Evolutionary conservation across 495 filamentous ascomycete genomes (phyloP).

Genomic region (Polyplosphaeria fusca): DNA sequence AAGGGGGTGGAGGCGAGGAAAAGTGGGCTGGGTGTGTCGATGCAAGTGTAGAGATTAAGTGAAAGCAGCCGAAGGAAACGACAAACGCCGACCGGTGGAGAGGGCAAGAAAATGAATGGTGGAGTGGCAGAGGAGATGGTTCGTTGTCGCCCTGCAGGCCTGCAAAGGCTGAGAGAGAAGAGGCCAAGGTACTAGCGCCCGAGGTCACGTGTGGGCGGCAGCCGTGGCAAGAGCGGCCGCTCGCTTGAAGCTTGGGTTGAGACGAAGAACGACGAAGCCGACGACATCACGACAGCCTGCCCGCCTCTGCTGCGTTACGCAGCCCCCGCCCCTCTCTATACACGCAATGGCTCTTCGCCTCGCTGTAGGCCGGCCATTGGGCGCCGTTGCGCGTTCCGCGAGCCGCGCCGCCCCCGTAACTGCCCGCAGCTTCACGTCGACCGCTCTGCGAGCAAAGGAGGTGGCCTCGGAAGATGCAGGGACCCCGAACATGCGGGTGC

Average conservation of each 20-base stretch:
- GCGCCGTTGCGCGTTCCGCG: constrained; percentile 25
- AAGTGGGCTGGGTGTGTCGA: background rate
- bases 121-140: background rate
- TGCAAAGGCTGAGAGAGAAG: constrained; percentile 2
- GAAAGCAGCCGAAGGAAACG: constrained; percentile 16
- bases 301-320: constrained; percentile 11
- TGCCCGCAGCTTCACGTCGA: constrained; percentile 36
- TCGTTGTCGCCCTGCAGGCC: background rate
- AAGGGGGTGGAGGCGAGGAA: constrained; percentile 3
- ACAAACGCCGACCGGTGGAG: constrained; percentile 35
- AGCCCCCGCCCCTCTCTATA: constrained; percentile 9
- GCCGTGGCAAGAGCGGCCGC: too few relatives aligned
- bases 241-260: constrained; percentile 6
- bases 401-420: constrained; percentile 21
- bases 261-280: background rate
- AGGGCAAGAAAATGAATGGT: constrained; percentile 19
- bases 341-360: constrained; percentile 36
- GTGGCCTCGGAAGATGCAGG: constrained; percentile 31
- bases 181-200: constrained; percentile 5
- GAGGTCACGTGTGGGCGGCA: constrained; percentile 5
- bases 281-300: constrained; percentile 23
- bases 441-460: constrained; percentile 34
- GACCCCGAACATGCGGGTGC: constrained; percentile 43
- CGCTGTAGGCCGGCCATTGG: constrained; percentile 31
- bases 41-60: constrained; percentile 17